Evolutionary conservation across 441 rosid genomes (phyloP).

Genomic region (Macaranga tanarius): DNA sequence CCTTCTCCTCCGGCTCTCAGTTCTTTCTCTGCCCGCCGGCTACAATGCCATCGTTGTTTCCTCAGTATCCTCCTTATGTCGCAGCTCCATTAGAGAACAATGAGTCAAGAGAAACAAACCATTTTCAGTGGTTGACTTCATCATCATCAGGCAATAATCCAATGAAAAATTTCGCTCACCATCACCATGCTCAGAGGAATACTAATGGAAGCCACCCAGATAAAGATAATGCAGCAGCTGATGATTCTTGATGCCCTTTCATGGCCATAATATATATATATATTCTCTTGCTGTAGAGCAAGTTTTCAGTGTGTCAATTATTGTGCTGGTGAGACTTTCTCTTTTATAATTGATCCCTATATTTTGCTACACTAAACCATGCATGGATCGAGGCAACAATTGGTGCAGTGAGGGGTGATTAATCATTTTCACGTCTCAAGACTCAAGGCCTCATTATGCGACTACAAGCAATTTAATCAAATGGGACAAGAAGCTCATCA

Average conservation of each 20-base stretch:
- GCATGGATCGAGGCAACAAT: no score
- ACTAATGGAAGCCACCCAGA: slow-evolving; percentile 24
- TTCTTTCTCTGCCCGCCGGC: slow-evolving; percentile 57
- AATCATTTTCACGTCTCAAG: not conserved
- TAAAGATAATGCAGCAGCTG: slow-evolving; percentile 28
- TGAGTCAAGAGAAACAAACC: slow-evolving; percentile 44
- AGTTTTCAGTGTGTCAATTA: not conserved
- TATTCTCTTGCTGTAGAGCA: not conserved
- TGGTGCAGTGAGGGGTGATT: not conserved
- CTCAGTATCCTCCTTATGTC: slow-evolving; percentile 50
- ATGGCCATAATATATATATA: not conserved
- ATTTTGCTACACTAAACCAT: not conserved
- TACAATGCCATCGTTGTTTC: slow-evolving; percentile 52
- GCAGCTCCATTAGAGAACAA: slow-evolving; percentile 33
- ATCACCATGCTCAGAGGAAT: slow-evolving; percentile 31
- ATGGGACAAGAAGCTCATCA: not conserved
- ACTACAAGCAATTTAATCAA: not conserved
- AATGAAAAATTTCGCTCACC: slow-evolving; percentile 43
- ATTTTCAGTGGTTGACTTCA: slow-evolving; percentile 54
- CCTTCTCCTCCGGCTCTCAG: slow-evolving; percentile 43
- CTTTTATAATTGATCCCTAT: not conserved
- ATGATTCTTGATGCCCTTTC: slow-evolving; percentile 30
- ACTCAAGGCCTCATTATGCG: no score
- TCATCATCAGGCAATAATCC: slow-evolving; percentile 8
- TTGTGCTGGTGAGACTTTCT: not conserved